Base-by-base conservation (phyloP, 352 stramenopile species). In the Chrysophaeum taylorii region DNA sequence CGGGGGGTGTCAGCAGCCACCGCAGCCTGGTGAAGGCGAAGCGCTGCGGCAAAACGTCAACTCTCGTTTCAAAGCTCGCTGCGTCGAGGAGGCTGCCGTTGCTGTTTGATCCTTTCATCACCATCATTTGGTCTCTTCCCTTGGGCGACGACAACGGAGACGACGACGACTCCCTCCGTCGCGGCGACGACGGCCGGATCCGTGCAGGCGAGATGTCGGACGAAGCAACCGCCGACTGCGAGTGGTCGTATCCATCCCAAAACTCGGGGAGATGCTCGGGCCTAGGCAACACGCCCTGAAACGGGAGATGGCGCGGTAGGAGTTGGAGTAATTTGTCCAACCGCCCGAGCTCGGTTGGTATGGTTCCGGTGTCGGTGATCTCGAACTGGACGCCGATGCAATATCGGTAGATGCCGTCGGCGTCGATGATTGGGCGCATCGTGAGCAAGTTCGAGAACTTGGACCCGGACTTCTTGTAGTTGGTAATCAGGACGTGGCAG, bases 401-500 rank as follows among this genome's bases (percentile, higher is more conserved):
- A 25, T 25, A 54, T 25, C 45, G 45, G 45, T 54, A 54, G 45
- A 54, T 25, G 45, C 21, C 45, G 27, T 37, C 53, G 18, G 45
- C 45, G 21, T 54, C 72, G 41, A 77, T 73, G 2, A 77, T 63
- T n/a, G 73, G 73, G 52, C 74, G 74, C 73, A 77, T 74, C 4
- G 61, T 68, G 27, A 77, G 73, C 14, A 77, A 50, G 68, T 77
- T 77, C 61, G 72, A 62, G 66, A 77, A 77, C 63, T 75, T 75
- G 37, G 77, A 42, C 29, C 74, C 74, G 38, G 77, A 75, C 74
- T 76, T 76, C n/a, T 71, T 61, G 61, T 79, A 79, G 70, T 79
- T 79, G 45, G 74, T 79, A 41, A 79, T 60, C 78, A 50, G 38
- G 68, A 52, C 71, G 78, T 78, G 41, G 42, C 42, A 52, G 42